phyloP scores from a whole-genome alignment of 202 grass and related monocot genomes.

The Panicum virgatum region DNA sequence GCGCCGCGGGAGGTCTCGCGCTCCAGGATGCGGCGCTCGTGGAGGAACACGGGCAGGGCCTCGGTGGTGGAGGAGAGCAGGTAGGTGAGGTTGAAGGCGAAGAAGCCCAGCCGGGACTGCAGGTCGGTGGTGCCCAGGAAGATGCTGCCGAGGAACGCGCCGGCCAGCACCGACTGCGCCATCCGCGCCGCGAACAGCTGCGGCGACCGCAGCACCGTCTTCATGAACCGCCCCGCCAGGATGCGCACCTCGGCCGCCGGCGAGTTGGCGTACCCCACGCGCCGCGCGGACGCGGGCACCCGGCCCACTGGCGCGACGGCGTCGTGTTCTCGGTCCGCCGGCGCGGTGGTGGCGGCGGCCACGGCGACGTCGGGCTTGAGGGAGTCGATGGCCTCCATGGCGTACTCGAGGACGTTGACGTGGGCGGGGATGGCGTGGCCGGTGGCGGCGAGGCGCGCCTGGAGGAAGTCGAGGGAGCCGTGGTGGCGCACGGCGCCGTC shows the following conservation, averaged over 20 bases:
- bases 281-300: not conserved
- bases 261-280: constrained; percentile 64
- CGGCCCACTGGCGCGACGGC: not conserved
- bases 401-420: constrained; percentile 89
- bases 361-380: constrained; percentile 33
- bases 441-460: constrained; percentile 50
- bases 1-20: constrained; percentile 86
- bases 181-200: constrained; percentile 75
- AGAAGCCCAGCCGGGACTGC: constrained; percentile 87
- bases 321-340: not conserved
- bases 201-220: constrained; percentile 69
- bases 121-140: constrained; percentile 68
- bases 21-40: constrained; percentile 78
- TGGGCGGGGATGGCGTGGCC: constrained; percentile 72
- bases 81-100: constrained; percentile 94
- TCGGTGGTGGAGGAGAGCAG: constrained; percentile 88
- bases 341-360: not conserved
- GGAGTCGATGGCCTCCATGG: constrained; percentile 65
- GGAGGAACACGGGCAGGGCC: constrained; percentile 82
- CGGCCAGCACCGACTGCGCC: constrained; percentile 73
- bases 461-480: constrained; percentile 58
- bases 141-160: constrained; percentile 71
- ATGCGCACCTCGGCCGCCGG: constrained; percentile 45
- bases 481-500: constrained; percentile 70
- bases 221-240: constrained; percentile 58